These are phyloP conservation scores for Pilaira anomala DNA, from an alignment of 192 early-diverging fungal genomes.

Conservation along the genomic window DNA sequence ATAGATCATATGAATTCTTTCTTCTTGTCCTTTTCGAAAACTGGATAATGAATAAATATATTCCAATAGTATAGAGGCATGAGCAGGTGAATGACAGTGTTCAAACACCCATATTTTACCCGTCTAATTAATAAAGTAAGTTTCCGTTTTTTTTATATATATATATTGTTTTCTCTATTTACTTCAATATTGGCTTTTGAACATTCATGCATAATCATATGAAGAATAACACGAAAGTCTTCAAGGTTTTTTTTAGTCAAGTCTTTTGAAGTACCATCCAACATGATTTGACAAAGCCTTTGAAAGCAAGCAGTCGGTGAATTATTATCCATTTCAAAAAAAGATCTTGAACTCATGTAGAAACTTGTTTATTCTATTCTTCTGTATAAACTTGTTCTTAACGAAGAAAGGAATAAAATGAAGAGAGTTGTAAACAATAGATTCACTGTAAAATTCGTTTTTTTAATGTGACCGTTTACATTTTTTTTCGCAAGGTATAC, in stretches of 20 bases:
- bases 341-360: background rate
- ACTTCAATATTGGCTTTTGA: slow-evolving; percentile 56
- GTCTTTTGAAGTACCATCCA: slow-evolving; percentile 14
- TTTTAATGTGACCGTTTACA: too few species aligned
- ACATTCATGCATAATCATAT: slow-evolving; percentile 50
- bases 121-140: slow-evolving; percentile 31
- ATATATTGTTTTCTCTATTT: background rate
- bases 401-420: too few species aligned
- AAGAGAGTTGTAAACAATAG: too few species aligned
- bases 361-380: too few species aligned
- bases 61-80: slow-evolving; percentile 35
- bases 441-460: too few species aligned
- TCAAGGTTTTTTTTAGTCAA: slow-evolving; percentile 22
- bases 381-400: too few species aligned
- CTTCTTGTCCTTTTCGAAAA: slow-evolving; percentile 38
- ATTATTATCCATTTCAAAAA: background rate
- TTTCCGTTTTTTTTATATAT: background rate
- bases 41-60: slow-evolving; percentile 41
- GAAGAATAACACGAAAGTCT: slow-evolving; percentile 32
- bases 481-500: too few species aligned
- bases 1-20: slow-evolving; percentile 50
- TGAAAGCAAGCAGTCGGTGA: background rate
- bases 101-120: slow-evolving; percentile 52
- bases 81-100: slow-evolving; percentile 39
- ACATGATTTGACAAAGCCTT: background rate